phyloP scores from a whole-genome alignment of 306 rosid species.

The Abrus precatorius region DNA sequence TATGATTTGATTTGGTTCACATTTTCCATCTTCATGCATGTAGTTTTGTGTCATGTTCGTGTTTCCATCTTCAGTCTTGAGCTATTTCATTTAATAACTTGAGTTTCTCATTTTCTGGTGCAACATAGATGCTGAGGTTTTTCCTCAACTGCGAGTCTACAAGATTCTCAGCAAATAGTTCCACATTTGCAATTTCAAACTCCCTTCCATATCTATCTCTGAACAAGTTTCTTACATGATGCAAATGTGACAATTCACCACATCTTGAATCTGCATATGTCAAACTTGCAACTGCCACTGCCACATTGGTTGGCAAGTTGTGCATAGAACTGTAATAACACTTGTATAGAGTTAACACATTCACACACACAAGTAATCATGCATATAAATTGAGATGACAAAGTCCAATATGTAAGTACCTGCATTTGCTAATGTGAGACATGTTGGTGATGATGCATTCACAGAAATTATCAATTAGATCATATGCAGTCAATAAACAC shows the following conservation, averaged over 20 bases:
- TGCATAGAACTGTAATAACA: conserved; percentile 22
- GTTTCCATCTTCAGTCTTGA: background rate
- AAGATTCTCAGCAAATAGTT: conserved; percentile 37
- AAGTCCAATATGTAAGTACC: conserved; percentile 1
- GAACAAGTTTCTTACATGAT: conserved; percentile 21
- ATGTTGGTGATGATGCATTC: conserved; percentile 44
- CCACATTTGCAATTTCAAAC: conserved; percentile 34
- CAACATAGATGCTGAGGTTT: background rate
- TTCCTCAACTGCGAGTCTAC: conserved; percentile 24
- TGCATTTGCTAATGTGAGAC: conserved; percentile 21
- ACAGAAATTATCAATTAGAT: conserved; percentile 29
- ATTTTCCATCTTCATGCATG: too few species aligned
- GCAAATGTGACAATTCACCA: conserved; percentile 51
- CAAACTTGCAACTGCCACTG: conserved; percentile 51
- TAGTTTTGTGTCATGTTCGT: too few species aligned
- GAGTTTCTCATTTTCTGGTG: conserved; percentile 33
- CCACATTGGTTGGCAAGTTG: conserved; percentile 27
- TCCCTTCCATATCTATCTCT: conserved; percentile 41
- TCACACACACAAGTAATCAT: background rate
- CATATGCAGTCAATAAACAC: conserved; percentile 36
- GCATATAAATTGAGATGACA: background rate
- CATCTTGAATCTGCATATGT: conserved; percentile 53
- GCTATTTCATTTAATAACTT: conserved; percentile 29
- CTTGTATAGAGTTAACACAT: background rate
- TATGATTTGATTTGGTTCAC: too few species aligned